Percentiles rank a stretch among this genome's conserved stretches.
Conservation (phyloP, 2,329 filamentous ascomycete species). For the Fusarium nanum region DNA sequence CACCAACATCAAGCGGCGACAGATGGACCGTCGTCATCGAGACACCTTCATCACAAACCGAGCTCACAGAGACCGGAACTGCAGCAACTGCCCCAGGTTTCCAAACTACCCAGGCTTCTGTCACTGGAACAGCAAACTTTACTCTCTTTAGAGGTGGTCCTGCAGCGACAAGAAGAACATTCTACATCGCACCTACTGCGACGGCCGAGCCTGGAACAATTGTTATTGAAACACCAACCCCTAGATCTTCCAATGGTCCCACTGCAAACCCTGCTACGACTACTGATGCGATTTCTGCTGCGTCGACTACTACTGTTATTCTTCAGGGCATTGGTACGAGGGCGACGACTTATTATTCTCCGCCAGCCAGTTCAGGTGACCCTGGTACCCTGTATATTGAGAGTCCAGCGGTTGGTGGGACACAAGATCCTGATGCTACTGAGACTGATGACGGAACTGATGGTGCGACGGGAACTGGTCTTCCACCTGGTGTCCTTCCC, state of each 20-base stretch:
- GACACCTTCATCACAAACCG: constrained; percentile 1
- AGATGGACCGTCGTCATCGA: constrained; percentile 14
- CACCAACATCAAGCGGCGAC: constrained; percentile 3
- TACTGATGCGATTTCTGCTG: neutral
- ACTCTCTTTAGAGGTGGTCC: constrained; percentile 14
- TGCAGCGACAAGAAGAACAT: neutral
- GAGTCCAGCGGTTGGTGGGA: neutral
- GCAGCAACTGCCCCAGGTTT: neutral
- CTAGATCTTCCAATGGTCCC: neutral
- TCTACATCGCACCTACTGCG: neutral
- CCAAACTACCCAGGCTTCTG: neutral
- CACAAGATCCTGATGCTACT: too few species aligned
- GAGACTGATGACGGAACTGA: neutral
- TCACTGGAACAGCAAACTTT: constrained; percentile 1
- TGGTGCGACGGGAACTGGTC: neutral
- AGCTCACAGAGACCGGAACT: constrained; percentile 3
- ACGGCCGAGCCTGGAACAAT: constrained; percentile 7
- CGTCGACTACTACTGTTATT: neutral
- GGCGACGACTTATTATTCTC: constrained; percentile 5
- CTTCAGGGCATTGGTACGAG: neutral
- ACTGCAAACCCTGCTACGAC: neutral
- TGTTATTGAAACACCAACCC: constrained; percentile 14
- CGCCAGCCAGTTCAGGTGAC: neutral
- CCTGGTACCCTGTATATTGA: constrained; percentile 16
- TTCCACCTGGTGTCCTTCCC: neutral